phyloP scores from a whole-genome alignment of 2,329 filamentous ascomycete genomes.

The Microdochium trichocladiopsis region DNA sequence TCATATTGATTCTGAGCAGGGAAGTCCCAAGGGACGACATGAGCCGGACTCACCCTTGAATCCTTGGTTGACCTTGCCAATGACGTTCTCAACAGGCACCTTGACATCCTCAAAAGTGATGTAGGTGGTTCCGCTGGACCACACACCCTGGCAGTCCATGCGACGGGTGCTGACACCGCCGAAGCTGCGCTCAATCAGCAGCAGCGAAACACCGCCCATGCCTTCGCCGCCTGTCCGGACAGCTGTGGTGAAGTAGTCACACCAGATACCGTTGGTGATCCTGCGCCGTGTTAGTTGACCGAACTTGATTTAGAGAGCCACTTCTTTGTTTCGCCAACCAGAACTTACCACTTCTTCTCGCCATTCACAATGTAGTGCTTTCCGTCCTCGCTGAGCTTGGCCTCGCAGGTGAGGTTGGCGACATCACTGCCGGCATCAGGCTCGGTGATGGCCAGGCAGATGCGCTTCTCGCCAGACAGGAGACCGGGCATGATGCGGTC shows the following conservation, averaged over 20 bases:
- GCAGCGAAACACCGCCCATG: conserved; percentile 86
- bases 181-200: conserved; percentile 80
- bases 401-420: conserved; percentile 91
- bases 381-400: conserved; percentile 87
- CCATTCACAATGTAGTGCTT: conserved; percentile 99
- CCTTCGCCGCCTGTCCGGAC: conserved; percentile 83
- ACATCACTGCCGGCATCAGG: conserved; percentile 93
- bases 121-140: conserved; percentile 92
- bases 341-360: conserved; percentile 83
- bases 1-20: too few species aligned
- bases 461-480: conserved; percentile 87
- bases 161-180: conserved; percentile 86
- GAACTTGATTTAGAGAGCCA: too few species aligned
- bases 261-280: conserved; percentile 96
- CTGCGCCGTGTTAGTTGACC: too few species aligned
- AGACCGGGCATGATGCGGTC: conserved; percentile 86
- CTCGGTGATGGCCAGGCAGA: conserved; percentile 96
- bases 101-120: conserved; percentile 99
- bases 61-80: conserved; percentile 96
- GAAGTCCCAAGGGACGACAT: too few species aligned
- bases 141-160: conserved; percentile 99
- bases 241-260: conserved; percentile 95
- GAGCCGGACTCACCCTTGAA: conserved; percentile 84
- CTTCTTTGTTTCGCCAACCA: too few species aligned
- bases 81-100: conserved; percentile 96